Evolutionary conservation across 805 yeast species (phyloP).

Genomic region (Pichia exigua): DNA sequence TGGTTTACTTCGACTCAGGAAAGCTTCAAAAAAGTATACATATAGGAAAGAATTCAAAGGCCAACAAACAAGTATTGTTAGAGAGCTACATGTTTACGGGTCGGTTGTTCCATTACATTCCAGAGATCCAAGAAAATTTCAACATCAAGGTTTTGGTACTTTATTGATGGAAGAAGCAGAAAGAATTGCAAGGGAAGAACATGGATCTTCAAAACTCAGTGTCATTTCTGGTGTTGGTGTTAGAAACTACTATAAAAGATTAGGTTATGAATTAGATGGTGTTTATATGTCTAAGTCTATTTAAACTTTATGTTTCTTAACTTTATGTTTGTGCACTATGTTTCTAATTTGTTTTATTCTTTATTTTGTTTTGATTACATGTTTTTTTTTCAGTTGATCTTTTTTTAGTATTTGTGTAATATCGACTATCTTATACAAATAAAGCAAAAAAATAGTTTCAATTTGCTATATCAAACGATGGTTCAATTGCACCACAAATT

Average conservation of each 20-base stretch:
- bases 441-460: not conserved
- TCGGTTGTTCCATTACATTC: conserved; percentile 95
- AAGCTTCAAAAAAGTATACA: conserved; percentile 83
- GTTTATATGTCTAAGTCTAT: conserved; percentile 86
- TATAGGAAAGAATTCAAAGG: conserved; percentile 78
- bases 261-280: conserved; percentile 90
- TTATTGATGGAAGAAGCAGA: conserved; percentile 98
- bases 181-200: conserved; percentile 90
- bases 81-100: conserved; percentile 96
- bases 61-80: conserved; percentile 88
- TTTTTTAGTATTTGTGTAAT: not conserved
- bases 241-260: conserved; percentile 84
- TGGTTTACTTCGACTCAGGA: conserved; percentile 81
- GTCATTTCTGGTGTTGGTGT: conserved; percentile 98
- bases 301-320: not conserved
- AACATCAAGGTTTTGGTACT: conserved; percentile 98
- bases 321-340: not conserved
- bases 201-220: conserved; percentile 82
- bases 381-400: not conserved
- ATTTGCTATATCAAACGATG: conserved; percentile 35
- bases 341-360: not conserved
- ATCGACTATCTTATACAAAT: not conserved
- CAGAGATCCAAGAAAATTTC: conserved; percentile 95
- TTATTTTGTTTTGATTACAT: not conserved
- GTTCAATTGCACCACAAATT: conserved; percentile 49